Evolutionary conservation across 2,329 filamentous ascomycete species (phyloP).

Genomic region (Sclerotinia borealis): DNA sequence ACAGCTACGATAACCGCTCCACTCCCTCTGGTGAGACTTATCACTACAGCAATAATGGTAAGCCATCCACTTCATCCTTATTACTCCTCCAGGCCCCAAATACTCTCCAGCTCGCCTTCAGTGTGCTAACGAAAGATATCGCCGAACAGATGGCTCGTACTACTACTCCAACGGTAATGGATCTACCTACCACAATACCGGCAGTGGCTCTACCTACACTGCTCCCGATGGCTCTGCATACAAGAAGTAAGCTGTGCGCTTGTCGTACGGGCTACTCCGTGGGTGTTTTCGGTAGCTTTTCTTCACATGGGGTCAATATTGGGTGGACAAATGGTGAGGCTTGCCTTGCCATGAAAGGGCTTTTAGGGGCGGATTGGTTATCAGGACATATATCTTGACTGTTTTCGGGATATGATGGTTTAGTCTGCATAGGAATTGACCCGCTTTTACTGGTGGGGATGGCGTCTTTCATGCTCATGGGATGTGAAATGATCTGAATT

Average conservation of each 20-base stretch:
- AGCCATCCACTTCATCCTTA: slow-evolving; percentile 19
- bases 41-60: slow-evolving; percentile 60
- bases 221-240: slow-evolving; percentile 40
- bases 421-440: too few species aligned
- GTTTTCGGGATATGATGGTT: not conserved
- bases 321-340: not conserved
- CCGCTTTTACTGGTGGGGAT: not conserved
- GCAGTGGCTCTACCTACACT: slow-evolving; percentile 52
- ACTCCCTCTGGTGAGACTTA: slow-evolving; percentile 52
- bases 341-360: too few species aligned
- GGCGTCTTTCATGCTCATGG: not conserved
- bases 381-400: not conserved
- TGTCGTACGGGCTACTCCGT: not conserved
- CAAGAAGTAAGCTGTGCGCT: slow-evolving; percentile 21
- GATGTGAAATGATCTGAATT: not conserved
- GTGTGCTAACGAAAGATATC: not conserved
- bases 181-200: slow-evolving; percentile 62
- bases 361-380: not conserved
- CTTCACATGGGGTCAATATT: not conserved
- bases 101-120: not conserved
- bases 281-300: not conserved
- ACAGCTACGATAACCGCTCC: slow-evolving; percentile 61
- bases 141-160: slow-evolving; percentile 52
- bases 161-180: slow-evolving; percentile 67
- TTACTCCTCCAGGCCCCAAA: not conserved